These are phyloP conservation scores for Cryptococcus neoformans DNA, from an alignment of 1,284 basidiomycete species.

Conservation along the genomic window DNA sequence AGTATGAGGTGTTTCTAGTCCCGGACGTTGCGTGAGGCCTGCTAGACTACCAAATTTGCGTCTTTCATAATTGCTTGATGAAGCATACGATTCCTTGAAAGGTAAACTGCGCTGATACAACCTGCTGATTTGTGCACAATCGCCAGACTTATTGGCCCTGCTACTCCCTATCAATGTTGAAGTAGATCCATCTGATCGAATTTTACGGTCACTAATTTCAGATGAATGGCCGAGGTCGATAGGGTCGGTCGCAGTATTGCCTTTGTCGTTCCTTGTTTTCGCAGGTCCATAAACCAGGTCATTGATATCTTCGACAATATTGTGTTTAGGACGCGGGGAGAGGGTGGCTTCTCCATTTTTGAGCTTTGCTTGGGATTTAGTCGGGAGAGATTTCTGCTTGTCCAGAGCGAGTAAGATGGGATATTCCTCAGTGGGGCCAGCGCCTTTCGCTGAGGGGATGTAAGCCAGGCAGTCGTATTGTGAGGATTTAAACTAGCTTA, in stretches of 20 bases:
- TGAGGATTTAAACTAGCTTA: conserved; percentile 2
- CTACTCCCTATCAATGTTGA: too few relatives aligned
- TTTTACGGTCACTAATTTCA: background rate
- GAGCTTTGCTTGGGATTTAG: conserved; percentile 2
- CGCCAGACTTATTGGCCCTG: too few relatives aligned
- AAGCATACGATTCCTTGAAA: too few relatives aligned
- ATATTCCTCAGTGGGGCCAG: conserved; percentile 11
- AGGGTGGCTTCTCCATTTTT: background rate
- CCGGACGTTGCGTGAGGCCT: too few relatives aligned
- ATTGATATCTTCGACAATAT: background rate
- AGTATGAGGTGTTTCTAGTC: too few relatives aligned
- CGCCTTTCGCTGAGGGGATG: conserved; percentile 15
- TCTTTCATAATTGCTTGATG: too few relatives aligned
- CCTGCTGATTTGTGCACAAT: too few relatives aligned
- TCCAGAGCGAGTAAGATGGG: conserved; percentile 28
- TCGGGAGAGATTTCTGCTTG: conserved; percentile 20
- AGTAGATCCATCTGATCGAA: background rate
- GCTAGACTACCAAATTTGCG: too few relatives aligned
- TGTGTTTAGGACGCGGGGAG: background rate
- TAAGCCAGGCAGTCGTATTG: background rate
- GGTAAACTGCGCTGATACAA: too few relatives aligned
- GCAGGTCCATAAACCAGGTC: background rate
- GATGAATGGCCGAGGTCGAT: background rate
- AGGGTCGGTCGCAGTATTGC: background rate
- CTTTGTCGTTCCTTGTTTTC: background rate